These are phyloP conservation scores for Bombardia bombarda DNA, from an alignment of 495 filamentous ascomycete genomes.

Conservation along the genomic window DNA sequence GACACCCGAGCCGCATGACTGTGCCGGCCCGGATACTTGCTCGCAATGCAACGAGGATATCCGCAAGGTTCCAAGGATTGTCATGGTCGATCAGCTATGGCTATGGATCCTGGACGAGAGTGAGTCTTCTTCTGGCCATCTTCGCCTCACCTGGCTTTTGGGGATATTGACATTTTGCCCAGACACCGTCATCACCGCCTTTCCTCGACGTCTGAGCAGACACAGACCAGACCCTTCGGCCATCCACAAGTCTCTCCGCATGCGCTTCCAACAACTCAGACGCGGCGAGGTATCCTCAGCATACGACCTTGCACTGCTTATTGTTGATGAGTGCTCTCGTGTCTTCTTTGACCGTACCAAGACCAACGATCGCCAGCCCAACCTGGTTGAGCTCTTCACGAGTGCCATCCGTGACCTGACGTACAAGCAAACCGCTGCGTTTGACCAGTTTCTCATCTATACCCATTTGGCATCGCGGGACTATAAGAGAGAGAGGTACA, in stretches of 20 bases:
- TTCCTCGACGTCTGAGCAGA: slow-evolving; percentile 55
- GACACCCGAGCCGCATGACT: slow-evolving; percentile 10
- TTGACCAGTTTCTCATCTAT: slow-evolving; percentile 26
- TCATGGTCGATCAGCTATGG: slow-evolving; percentile 67
- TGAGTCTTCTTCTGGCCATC: slow-evolving; percentile 1
- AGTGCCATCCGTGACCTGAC: slow-evolving; percentile 48
- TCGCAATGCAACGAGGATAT: slow-evolving; percentile 20
- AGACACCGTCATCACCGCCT: slow-evolving; percentile 53
- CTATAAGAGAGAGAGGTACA: slow-evolving; percentile 14
- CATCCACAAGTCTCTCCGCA: slow-evolving; percentile 48
- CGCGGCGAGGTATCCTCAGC: slow-evolving; percentile 53
- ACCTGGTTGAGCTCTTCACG: slow-evolving; percentile 61
- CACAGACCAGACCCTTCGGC: slow-evolving; percentile 57
- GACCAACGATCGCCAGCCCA: slow-evolving; percentile 31
- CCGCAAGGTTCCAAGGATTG: slow-evolving; percentile 46
- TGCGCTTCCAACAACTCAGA: slow-evolving; percentile 12
- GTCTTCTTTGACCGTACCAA: slow-evolving; percentile 54
- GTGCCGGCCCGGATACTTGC: slow-evolving; percentile 14
- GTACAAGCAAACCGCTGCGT: slow-evolving; percentile 26
- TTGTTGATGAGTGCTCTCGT: slow-evolving; percentile 54
- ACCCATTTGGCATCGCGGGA: slow-evolving; percentile 19
- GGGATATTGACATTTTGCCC: slow-evolving; percentile 5
- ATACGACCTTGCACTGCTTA: slow-evolving; percentile 54
- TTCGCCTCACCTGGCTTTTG: background rate
- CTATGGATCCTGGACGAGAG: slow-evolving; percentile 53